Conservation (phyloP, 768 basidiomycete species). For the Lentinula aciculospora region DNA sequence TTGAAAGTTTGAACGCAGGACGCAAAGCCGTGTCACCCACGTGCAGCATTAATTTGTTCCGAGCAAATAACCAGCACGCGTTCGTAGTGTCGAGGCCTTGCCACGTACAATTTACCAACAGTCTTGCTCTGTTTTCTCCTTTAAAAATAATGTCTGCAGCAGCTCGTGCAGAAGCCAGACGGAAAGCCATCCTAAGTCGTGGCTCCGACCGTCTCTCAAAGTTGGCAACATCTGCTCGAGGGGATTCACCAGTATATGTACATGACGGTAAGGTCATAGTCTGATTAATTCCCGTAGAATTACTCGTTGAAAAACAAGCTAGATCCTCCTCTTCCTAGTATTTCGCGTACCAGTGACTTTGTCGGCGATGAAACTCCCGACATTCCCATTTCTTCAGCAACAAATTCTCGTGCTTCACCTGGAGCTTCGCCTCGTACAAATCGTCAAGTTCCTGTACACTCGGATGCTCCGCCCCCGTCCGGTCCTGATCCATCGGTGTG, state of each 20-base stretch:
- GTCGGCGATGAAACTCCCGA: constrained; percentile 37
- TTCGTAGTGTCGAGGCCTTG: background rate
- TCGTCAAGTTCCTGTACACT: constrained; percentile 22
- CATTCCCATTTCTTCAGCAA: constrained; percentile 31
- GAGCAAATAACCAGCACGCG: no score
- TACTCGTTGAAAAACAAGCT: background rate
- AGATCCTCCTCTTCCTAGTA: constrained; percentile 36
- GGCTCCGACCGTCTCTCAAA: constrained; percentile 73
- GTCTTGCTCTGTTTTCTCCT: background rate
- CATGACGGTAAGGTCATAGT: constrained; percentile 37
- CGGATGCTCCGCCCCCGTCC: constrained; percentile 13
- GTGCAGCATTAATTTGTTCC: background rate
- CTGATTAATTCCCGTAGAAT: constrained; percentile 6
- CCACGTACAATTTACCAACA: background rate
- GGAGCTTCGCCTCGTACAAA: constrained; percentile 19
- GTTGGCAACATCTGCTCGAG: constrained; percentile 67
- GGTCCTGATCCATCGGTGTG: constrained; percentile 49
- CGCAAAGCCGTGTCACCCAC: no score
- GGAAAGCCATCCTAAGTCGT: constrained; percentile 69
- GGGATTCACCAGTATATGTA: constrained; percentile 52
- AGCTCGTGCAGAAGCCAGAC: constrained; percentile 71
- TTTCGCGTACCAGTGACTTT: constrained; percentile 27
- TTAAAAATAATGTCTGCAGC: constrained; percentile 37
- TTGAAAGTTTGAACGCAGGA: no score
- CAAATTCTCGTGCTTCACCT: constrained; percentile 17